phyloP scores from a whole-genome alignment of 2,329 filamentous ascomycete species.

The Claviceps purpurea region DNA sequence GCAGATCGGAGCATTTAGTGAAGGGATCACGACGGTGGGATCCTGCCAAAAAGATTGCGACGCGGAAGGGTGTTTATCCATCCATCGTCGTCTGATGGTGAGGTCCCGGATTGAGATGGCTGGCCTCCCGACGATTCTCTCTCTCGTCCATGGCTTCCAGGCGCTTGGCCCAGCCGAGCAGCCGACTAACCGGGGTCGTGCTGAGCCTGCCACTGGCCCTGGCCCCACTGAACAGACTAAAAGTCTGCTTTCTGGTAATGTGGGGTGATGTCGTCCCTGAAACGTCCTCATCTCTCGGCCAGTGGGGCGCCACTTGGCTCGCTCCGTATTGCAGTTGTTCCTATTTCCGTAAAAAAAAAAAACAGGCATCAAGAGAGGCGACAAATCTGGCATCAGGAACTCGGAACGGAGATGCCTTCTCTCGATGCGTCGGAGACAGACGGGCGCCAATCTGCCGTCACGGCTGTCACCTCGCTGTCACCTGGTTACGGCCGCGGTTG shows the following conservation, averaged over 20 bases:
- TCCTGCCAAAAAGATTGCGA: no score
- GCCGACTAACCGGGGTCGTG: neutral
- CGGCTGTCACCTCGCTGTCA: neutral
- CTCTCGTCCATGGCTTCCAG: neutral
- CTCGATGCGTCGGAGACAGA: neutral
- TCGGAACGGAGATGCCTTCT: neutral
- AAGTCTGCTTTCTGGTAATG: constrained; percentile 2
- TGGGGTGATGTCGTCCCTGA: constrained; percentile 4
- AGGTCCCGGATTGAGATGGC: no score
- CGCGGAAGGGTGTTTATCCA: no score
- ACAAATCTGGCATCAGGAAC: no score
- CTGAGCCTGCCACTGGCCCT: neutral
- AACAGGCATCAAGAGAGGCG: no score
- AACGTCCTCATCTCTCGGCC: constrained; percentile 5
- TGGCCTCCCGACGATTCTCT: no score
- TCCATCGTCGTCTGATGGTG: no score
- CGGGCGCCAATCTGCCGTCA: neutral
- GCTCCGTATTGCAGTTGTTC: neutral
- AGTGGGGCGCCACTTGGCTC: neutral
- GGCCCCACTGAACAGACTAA: constrained; percentile 3
- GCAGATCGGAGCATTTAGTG: no score
- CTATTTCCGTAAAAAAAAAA: neutral
- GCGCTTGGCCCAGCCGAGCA: neutral
- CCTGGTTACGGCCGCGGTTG: neutral
- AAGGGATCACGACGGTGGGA: no score